Base-by-base conservation (phyloP, 805 yeast genomes). In the Candida golubevii region DNA sequence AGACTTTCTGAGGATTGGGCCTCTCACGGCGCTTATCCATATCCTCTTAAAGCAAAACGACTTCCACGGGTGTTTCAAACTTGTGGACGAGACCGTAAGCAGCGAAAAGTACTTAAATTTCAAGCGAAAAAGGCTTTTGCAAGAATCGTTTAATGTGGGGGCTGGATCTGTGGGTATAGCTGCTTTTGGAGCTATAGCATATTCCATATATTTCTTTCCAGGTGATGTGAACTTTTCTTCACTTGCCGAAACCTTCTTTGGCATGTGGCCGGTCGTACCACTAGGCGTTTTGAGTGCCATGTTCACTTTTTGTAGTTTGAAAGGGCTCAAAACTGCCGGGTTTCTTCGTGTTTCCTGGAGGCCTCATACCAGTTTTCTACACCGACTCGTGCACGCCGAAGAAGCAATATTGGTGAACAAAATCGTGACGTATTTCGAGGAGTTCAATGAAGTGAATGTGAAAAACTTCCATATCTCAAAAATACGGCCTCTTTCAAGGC, bases 391-490 rank as follows among this genome's bases (percentile, higher is more conserved):
- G 7, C 69, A 67, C 43, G 53, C 57, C 8, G 61, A 62, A 9
- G 75, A 70, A 46, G 49, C 69, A 7, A 36, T 58, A 4, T 43
- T 56, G 8, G 57, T 66, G 11, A 67, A 68, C 47, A 59, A 61
- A 41, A 61, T 71, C 26, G 57, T 72, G 43, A 61, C 63, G 8
- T 65, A 67, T 45, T 72, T 65, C 42, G 76, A 72, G 49, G 77
- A 72, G 55, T 58, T 62, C 46, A 64, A 63, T 44, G 77, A 72
- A 43, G 54, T 68, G 34, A 72, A 71, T 42, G 56, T 69, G 11
- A 56, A 61, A 32, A 72, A 72, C 46, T 72, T 56, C 48, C 76
- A 72, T 52, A 23, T 41, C 12, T 46, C 50, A 6, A 34, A 32
- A 5, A 38, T 44, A 11, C 40, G 53, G 26, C 33, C 33, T 10